Base-by-base conservation (phyloP, 495 filamentous ascomycete genomes). In the Xylaria cubensis region DNA sequence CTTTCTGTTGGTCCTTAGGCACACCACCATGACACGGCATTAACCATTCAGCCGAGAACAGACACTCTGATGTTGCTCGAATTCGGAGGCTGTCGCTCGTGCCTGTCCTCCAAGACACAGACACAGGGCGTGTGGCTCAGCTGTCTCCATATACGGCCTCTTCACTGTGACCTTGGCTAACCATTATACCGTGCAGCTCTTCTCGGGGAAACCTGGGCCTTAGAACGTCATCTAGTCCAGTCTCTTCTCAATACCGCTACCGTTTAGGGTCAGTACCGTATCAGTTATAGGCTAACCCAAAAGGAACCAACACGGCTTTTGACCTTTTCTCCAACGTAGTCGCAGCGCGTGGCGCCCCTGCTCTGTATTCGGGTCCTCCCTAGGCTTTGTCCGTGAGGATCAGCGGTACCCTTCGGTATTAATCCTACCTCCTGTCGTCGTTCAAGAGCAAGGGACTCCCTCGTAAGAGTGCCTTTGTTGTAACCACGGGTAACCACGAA, bases 1-100 rank as follows among this genome's bases (percentile, higher is more conserved):
- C 74, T 77, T 74, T 76, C 77, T 76, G 81, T 81, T 84, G 80
- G 80, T 82, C 80, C 82, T 81, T 78, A 80, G 77, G 77, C 74
- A 79, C 75, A 73, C 79, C 76, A 76, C 79, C 81, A 77, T 83
- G 75, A 78, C 79, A 84, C 83, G 81, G 83, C 83, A 86, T 86
- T 85, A 86, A 78, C 83, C 83, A 86, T 86, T 85, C 83, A 86
- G 83, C 84, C 84, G 84, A 84, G 78, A 83, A 81, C 76, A 80
- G 80, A 80, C 78, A 75, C 72, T 78, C 76, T 77, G 81, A 77
- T 78, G 76, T 75, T 76, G 76, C 76, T 80, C 72, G 74, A 75
- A 83, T 81, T 82, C 83, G 80, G 64, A 76, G 75, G 79, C 79
- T 79, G 77, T 76, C 76, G 72, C 78, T 71, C 72, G 67, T 79